Evolutionary conservation across 2,329 filamentous ascomycete species (phyloP), one percentile per base, ranked within the genome.

Genomic region (Chrysosporium queenslandicum): DNA sequence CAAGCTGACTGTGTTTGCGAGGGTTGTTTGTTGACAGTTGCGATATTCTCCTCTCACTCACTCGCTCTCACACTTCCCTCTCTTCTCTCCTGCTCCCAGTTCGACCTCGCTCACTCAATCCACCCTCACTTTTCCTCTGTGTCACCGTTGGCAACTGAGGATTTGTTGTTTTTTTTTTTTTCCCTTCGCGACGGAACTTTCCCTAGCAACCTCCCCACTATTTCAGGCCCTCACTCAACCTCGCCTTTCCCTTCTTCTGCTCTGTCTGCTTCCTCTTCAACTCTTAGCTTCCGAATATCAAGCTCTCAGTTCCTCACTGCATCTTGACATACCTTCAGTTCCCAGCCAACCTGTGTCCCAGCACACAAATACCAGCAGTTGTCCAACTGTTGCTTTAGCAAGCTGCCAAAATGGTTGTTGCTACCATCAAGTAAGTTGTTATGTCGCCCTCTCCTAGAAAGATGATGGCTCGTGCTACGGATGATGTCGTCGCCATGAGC

Each of bases 401-500:
- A 32, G n/a, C 32, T 29, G 29, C 56, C 61, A 73, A 65, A 58
- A 78, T 78, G 76, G 78, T 80, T 67, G 78, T 81, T 61, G 77
- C 78, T 66, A 81, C 78, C 58, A 81, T 81, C 69, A 81, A 81
- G 78, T 81, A 69, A 61, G 77, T 72, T 16, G 20, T 16, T n/a
- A n/a, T n/a, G n/a, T n/a, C n/a, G 16, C 29, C 27, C 14, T 20
- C 4, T 11, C n/a, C n/a, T n/a, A n/a, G n/a, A n/a, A 32, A 14
- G 4, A 16, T 27, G 20, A 42, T 21, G 5, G 11, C 25, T 21
- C 36, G 9, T 20, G 7, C 36, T 21, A 27, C 12, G 5, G n/a
- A n/a, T n/a, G n/a, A n/a, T n/a, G 14, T n/a, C 36, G 14, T n/a
- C 12, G 23, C 40, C 48, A 25, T 50, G 3, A 43, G 16, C 39